Base-by-base conservation (phyloP, 2,329 filamentous ascomycete species). In the Diaporthe vexans region DNA sequence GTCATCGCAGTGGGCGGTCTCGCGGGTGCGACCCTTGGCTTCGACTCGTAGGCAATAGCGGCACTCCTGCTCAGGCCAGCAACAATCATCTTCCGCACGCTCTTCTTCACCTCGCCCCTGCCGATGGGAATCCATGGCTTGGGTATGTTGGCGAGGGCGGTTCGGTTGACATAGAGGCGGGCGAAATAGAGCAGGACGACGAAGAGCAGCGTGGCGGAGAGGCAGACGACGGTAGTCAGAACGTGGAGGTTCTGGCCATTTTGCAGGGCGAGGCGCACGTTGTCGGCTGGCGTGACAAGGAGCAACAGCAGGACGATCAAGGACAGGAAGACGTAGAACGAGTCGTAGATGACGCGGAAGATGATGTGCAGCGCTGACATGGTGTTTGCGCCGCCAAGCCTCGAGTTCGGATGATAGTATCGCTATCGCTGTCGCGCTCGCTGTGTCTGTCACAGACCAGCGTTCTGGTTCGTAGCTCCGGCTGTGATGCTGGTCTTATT, bases 61-160 rank as follows among this genome's bases (percentile, higher is more conserved):
- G 95, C 94, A 81, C 95, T 98, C 78, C 94, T 89, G 75, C 91
- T 89, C 71, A 98, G 87, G 35, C 93, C 90, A 65, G 91, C 90
- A 21, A 88, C 88, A 74, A 99, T 93, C 85, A 97, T 91, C 77
- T 91, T 90, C 79, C 94, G 88, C 52, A 98, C 94, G 72, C 89
- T 88, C 77, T 91, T 92, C 58, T 90, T 90, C 58, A 98, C 90
- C 81, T 98, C 95, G 77, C 93, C 94, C 81, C 94, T 94, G 78
- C 97, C 94, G 76, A 98, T 88, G 0, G 95, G 95, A 21, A 98
- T 90, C 89, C 94, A 97, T 71, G 91, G 86, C 82, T 96, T 97
- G 1, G 97, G 97, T 74, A 99, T 98, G 5, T 91, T 92, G 24
- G 92, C 90, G 11, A 98, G 88, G 11, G 94, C 91, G 59, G 89